Conservation (phyloP, 805 yeast genomes). For the Yamadazyma kitorensis region DNA sequence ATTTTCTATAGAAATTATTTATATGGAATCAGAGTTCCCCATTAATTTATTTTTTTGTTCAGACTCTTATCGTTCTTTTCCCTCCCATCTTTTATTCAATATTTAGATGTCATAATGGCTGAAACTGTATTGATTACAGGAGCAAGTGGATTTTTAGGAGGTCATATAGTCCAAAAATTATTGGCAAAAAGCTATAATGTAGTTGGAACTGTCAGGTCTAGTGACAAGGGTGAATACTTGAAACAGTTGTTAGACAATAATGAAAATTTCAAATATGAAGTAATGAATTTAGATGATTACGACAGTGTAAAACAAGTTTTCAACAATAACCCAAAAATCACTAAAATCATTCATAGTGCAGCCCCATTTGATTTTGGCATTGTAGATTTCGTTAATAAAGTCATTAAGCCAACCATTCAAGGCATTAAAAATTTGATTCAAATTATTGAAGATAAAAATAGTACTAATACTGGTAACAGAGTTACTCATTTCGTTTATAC, state of each 20-base stretch:
- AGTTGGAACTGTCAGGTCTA: slow-evolving; percentile 47
- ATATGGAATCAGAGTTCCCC: no score
- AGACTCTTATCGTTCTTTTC: no score
- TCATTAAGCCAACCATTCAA: slow-evolving; percentile 26
- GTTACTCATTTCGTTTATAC: slow-evolving; percentile 52
- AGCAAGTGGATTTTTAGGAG: slow-evolving; percentile 19
- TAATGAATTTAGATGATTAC: slow-evolving; percentile 19
- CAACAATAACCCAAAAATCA: slow-evolving; percentile 22
- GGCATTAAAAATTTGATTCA: slow-evolving; percentile 39
- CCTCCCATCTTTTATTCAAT: no score
- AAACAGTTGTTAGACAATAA: slow-evolving; percentile 4
- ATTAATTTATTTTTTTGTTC: no score
- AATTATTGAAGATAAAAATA: slow-evolving; percentile 32
- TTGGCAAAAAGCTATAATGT: slow-evolving; percentile 9
- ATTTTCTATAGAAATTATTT: no score
- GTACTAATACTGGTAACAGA: slow-evolving; percentile 34
- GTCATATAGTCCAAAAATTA: slow-evolving; percentile 14
- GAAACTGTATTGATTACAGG: slow-evolving; percentile 14
- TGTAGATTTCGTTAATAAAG: slow-evolving; percentile 19
- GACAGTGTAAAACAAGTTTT: slow-evolving; percentile 26
- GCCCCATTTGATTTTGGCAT: slow-evolving; percentile 23
- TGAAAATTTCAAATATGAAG: slow-evolving; percentile 17
- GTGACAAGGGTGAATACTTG: slow-evolving; percentile 37
- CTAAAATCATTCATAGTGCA: slow-evolving; percentile 27
- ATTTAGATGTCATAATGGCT: no score